phyloP scores from a whole-genome alignment of 257 asterid genomes.

The Salvia miltiorrhiza region DNA sequence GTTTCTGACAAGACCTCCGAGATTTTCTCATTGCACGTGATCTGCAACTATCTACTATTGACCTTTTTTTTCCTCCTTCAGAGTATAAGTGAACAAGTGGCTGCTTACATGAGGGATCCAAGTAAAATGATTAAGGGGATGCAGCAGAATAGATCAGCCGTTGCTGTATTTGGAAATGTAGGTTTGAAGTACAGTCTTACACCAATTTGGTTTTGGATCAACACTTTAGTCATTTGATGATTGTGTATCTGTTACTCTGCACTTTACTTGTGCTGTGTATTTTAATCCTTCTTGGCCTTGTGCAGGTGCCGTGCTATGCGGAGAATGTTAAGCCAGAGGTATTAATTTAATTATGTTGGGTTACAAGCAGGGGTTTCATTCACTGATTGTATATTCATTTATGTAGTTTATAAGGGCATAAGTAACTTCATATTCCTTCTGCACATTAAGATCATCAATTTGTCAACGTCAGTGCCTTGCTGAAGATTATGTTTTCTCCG shows the following conservation, averaged over 20 bases:
- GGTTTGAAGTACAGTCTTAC: conserved; percentile 26
- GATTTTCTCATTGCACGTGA: conserved; percentile 7
- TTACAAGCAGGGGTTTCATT: background rate
- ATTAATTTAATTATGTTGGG: conserved; percentile 3
- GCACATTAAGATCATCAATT: background rate
- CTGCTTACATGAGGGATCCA: conserved; percentile 92
- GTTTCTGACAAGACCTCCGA: conserved; percentile 34
- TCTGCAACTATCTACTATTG: conserved; percentile 15
- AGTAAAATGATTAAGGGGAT: conserved; percentile 90
- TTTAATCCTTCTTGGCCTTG: conserved; percentile 18
- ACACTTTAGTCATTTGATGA: background rate
- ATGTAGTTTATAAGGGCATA: background rate
- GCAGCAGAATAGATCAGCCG: conserved; percentile 75
- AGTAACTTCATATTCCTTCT: background rate
- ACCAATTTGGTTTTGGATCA: background rate
- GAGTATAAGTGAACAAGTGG: conserved; percentile 92
- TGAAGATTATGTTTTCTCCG: background rate
- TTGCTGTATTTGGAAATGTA: conserved; percentile 85
- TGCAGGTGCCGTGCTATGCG: conserved; percentile 52
- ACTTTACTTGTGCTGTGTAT: background rate
- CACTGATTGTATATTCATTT: background rate
- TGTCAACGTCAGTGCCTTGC: conserved; percentile 9
- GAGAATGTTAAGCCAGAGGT: conserved; percentile 54
- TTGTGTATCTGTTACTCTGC: background rate
- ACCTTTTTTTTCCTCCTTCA: conserved; percentile 36